Percentiles rank a stretch among this genome's conserved stretches.
These are phyloP conservation scores for Hippophae gyantsensis DNA, from an alignment of 306 rosid genomes.

Conservation along the genomic window DNA sequence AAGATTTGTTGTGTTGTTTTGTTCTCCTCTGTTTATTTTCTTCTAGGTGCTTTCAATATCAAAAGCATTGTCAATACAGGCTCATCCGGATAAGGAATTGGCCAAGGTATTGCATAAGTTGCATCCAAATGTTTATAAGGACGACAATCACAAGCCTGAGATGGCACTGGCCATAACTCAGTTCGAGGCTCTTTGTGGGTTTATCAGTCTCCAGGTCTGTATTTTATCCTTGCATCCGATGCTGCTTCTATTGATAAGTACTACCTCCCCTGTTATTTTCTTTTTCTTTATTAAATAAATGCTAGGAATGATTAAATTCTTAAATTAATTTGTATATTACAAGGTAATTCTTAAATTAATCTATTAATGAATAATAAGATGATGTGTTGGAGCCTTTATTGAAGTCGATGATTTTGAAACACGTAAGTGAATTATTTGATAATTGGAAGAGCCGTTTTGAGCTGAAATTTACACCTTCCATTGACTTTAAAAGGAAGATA, in stretches of 20 bases:
- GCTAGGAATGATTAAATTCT: too few relatives aligned
- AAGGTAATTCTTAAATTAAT: too few relatives aligned
- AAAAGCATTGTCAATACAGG: constrained; percentile 35
- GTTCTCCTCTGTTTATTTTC: constrained; percentile 5
- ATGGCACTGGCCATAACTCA: constrained; percentile 36
- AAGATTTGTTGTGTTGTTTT: constrained; percentile 5
- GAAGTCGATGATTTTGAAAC: too few relatives aligned
- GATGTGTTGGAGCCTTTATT: too few relatives aligned
- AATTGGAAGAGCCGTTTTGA: too few relatives aligned
- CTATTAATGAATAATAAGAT: too few relatives aligned
- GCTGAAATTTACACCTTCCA: not conserved
- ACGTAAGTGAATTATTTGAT: too few relatives aligned
- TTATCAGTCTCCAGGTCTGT: constrained; percentile 28
- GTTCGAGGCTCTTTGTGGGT: constrained; percentile 37
- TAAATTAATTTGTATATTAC: too few relatives aligned
- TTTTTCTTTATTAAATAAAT: too few relatives aligned
- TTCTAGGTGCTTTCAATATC: constrained; percentile 29
- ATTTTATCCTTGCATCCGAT: not conserved
- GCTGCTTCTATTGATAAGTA: too few relatives aligned
- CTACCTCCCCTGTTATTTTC: too few relatives aligned
- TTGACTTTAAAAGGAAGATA: not conserved
- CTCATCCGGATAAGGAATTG: constrained; percentile 33
- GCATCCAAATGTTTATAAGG: constrained; percentile 25
- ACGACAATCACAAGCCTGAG: constrained; percentile 39
- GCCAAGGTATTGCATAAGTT: constrained; percentile 28